Percentiles rank a stretch among this genome's conserved stretches.
Conservation (phyloP, 805 yeast genomes). For the Candida dajiaensis region DNA sequence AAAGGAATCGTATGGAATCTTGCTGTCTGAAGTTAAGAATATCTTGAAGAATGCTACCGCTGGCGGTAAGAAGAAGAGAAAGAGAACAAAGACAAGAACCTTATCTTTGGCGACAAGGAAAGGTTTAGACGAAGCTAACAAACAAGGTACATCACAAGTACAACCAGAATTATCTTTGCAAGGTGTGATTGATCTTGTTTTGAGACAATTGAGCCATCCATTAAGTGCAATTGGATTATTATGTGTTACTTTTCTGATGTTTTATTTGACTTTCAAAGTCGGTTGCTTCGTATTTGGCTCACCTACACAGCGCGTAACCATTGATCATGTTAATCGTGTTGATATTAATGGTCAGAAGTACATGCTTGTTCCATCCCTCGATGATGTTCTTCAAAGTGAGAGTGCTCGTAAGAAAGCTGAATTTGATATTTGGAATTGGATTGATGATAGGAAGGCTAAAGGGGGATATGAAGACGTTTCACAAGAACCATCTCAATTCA, state of each 20-base stretch:
- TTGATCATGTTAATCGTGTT: conserved; percentile 11
- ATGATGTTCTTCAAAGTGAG: conserved; percentile 4
- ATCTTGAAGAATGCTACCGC: conserved; percentile 20
- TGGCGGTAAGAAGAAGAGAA: conserved; percentile 12
- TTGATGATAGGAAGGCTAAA: conserved; percentile 12
- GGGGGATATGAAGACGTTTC: background rate
- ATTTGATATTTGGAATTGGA: conserved; percentile 26
- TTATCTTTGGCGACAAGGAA: background rate
- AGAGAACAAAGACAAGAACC: conserved; percentile 10
- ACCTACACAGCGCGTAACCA: background rate
- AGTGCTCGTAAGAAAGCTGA: conserved; percentile 9
- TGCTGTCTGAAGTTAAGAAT: conserved; percentile 36
- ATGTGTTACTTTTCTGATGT: background rate
- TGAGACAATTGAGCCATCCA: background rate
- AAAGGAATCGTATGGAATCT: conserved; percentile 43
- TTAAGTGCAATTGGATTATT: background rate
- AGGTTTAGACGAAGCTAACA: background rate
- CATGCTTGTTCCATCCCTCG: conserved; percentile 17
- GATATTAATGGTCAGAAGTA: conserved; percentile 19
- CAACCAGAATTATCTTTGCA: background rate
- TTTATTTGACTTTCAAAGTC: background rate
- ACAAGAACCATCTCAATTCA: background rate
- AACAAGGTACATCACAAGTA: background rate
- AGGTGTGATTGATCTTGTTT: background rate
- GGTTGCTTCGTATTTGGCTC: background rate